Conservation (phyloP, 768 basidiomycete species). For the Obba rivulosa region DNA sequence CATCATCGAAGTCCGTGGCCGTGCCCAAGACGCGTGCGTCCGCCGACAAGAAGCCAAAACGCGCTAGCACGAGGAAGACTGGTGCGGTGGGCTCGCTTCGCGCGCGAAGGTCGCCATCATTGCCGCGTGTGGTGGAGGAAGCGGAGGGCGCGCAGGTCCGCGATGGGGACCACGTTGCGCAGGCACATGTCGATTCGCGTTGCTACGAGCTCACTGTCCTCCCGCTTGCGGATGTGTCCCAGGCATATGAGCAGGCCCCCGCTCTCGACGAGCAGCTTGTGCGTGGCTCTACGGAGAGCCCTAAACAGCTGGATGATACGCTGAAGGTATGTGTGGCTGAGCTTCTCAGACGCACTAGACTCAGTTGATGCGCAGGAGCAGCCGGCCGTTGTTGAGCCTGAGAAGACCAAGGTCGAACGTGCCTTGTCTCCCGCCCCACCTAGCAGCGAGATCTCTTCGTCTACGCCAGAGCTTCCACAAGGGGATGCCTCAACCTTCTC, state of each 20-base stretch:
- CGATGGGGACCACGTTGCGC: slow-evolving; percentile 24
- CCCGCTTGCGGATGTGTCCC: slow-evolving; percentile 71
- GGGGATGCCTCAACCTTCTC: slow-evolving; percentile 36
- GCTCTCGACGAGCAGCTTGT: slow-evolving; percentile 10
- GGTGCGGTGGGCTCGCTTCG: slow-evolving; percentile 18
- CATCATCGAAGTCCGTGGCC: neutral
- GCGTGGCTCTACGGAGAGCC: neutral
- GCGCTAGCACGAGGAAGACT: slow-evolving; percentile 24
- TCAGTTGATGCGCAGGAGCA: slow-evolving; percentile 1
- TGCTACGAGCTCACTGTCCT: slow-evolving; percentile 78
- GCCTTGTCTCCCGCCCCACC: slow-evolving; percentile 7
- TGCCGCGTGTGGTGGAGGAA: slow-evolving; percentile 55
- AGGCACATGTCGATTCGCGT: slow-evolving; percentile 60
- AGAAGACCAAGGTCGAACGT: neutral
- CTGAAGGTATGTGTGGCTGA: neutral
- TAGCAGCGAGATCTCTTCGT: slow-evolving; percentile 1
- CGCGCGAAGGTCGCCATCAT: slow-evolving; percentile 46
- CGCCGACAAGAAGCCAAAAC: slow-evolving; percentile 17
- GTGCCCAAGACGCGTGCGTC: slow-evolving; percentile 6
- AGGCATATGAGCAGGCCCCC: slow-evolving; percentile 49
- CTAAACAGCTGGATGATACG: neutral
- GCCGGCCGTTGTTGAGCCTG: slow-evolving; percentile 1
- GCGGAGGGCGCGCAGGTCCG: slow-evolving; percentile 33
- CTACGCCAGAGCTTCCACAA: slow-evolving; percentile 1
- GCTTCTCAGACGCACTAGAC: neutral